A percentile compares a stretch with the other conserved stretches of the same genome.
phyloP scores from a whole-genome alignment of 306 rosid species.

The Sophora flavescens region DNA sequence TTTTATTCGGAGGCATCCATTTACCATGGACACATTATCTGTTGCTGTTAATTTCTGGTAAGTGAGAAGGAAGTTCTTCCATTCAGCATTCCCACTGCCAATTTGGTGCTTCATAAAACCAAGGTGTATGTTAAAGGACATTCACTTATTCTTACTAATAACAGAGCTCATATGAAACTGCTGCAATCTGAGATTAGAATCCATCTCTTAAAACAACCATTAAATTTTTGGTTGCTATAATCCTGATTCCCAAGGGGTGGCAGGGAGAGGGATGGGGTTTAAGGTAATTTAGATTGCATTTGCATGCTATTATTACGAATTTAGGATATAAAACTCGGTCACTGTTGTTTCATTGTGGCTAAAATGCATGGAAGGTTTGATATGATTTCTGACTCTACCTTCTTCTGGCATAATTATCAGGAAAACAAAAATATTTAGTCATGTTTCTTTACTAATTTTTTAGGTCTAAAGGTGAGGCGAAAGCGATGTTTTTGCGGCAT shows the following conservation, averaged over 20 bases:
- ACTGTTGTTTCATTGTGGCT: background rate
- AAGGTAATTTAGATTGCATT: background rate
- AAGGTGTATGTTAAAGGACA: background rate
- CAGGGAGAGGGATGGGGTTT: background rate
- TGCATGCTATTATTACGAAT: background rate
- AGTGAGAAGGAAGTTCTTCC: conserved; percentile 28
- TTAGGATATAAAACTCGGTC: background rate
- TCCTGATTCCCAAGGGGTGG: background rate
- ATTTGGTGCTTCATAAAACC: conserved; percentile 9
- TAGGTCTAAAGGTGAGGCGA: conserved; percentile 98
- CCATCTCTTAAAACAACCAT: conserved; percentile 4
- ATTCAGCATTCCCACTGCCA: background rate
- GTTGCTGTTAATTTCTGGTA: conserved; percentile 97
- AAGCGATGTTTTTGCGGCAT: conserved; percentile 91
- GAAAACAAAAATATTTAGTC: background rate
- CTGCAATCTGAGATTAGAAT: background rate
- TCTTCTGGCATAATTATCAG: conserved; percentile 13
- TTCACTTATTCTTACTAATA: conserved; percentile 3
- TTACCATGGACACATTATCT: conserved; percentile 93
- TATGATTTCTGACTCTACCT: background rate
- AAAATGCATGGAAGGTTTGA: conserved; percentile 38
- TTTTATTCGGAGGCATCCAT: conserved; percentile 85
- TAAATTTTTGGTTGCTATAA: conserved; percentile 22
- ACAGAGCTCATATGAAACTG: background rate
- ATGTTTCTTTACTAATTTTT: background rate